These are phyloP conservation scores for Aspergillus heteromorphus DNA, from an alignment of 495 filamentous ascomycete genomes.

Conservation along the genomic window DNA sequence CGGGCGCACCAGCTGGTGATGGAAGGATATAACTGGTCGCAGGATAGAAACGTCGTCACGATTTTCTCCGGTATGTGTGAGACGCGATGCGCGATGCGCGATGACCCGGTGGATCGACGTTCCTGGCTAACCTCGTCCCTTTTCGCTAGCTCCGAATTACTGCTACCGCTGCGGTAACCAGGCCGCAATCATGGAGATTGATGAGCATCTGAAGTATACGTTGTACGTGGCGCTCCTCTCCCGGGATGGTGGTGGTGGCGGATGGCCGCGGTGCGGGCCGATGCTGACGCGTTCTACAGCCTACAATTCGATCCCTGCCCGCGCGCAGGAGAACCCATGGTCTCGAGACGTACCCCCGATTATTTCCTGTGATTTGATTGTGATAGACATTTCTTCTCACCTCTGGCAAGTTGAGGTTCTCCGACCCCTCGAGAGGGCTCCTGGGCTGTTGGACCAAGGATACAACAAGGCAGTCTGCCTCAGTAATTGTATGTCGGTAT, in stretches of 20 bases:
- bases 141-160: conserved; percentile 95
- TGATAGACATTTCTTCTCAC: conserved; percentile 31
- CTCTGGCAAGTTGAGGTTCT: conserved; percentile 19
- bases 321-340: conserved; percentile 95
- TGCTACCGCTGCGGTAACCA: conserved; percentile 98
- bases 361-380: conserved; percentile 79
- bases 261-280: background rate
- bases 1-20: conserved; percentile 95
- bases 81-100: too few species aligned
- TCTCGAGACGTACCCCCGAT: conserved; percentile 92
- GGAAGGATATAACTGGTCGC: conserved; percentile 98
- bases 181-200: conserved; percentile 99
- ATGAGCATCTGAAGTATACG: conserved; percentile 98
- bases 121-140: conserved; percentile 3
- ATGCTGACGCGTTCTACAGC: conserved; percentile 45
- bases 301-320: conserved; percentile 99
- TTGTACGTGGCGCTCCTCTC: conserved; percentile 64
- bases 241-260: too few species aligned
- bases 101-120: too few species aligned
- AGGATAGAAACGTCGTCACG: conserved; percentile 95
- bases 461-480: conserved; percentile 27
- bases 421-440: conserved; percentile 23
- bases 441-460: conserved; percentile 28
- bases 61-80: conserved; percentile 87
- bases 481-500: conserved; percentile 39